Percentiles rank a stretch among this genome's conserved stretches.
phyloP scores from a whole-genome alignment of 768 basidiomycete species.

The Gautieria morchelliformis region DNA sequence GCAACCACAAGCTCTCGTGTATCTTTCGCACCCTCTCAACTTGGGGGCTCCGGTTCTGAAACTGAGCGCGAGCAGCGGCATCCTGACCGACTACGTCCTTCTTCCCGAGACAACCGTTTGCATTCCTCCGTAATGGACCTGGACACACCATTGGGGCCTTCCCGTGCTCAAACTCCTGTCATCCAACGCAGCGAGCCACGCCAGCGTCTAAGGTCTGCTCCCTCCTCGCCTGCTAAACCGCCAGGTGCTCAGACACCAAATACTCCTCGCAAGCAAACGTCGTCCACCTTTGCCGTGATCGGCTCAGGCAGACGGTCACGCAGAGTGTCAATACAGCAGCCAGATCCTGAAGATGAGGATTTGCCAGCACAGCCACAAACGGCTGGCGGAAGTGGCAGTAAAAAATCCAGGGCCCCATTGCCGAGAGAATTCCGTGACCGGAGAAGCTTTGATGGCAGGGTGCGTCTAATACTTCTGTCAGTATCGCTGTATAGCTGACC shows the following conservation, averaged over 20 bases:
- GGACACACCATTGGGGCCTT: slow-evolving; percentile 27
- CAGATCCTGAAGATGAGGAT: slow-evolving; percentile 24
- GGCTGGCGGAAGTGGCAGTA: slow-evolving; percentile 11
- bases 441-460: slow-evolving; percentile 33
- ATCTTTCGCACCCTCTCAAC: not conserved
- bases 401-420: slow-evolving; percentile 38
- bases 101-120: slow-evolving; percentile 18
- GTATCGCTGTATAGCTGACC: slow-evolving; percentile 15
- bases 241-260: not conserved
- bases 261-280: slow-evolving; percentile 12
- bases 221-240: slow-evolving; percentile 31
- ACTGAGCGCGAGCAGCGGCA: slow-evolving; percentile 37
- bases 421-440: slow-evolving; percentile 40
- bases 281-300: slow-evolving; percentile 10
- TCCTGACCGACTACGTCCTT: slow-evolving; percentile 13
- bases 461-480: slow-evolving; percentile 17
- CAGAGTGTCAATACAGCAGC: slow-evolving; percentile 9
- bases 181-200: slow-evolving; percentile 17
- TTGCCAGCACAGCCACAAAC: slow-evolving; percentile 23
- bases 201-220: slow-evolving; percentile 38
- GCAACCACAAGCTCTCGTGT: not conserved
- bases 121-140: slow-evolving; percentile 31
- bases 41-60: slow-evolving; percentile 59
- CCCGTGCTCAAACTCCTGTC: slow-evolving; percentile 12
- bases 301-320: slow-evolving; percentile 7